Evolutionary conservation across 805 yeast species (phyloP).

Genomic region (Cyberlindnera lachancei): DNA sequence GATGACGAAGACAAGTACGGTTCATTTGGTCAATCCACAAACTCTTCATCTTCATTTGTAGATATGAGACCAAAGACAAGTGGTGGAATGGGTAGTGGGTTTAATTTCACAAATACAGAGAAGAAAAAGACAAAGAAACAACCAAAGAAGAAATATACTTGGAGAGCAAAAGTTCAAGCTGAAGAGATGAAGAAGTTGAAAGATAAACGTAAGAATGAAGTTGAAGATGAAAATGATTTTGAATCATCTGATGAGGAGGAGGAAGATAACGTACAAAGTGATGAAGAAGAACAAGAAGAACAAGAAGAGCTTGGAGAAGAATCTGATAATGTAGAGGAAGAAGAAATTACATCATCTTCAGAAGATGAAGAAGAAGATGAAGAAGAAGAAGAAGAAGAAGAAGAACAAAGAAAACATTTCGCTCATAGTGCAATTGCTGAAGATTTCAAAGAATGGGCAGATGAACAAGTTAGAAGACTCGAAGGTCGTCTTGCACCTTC

Average conservation of each 20-base stretch:
- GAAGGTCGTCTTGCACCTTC: slow-evolving; percentile 54
- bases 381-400: slow-evolving; percentile 20
- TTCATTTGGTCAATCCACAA: slow-evolving; percentile 6
- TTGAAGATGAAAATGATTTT: slow-evolving; percentile 2
- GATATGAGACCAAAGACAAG: slow-evolving; percentile 64
- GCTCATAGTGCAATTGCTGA: slow-evolving; percentile 44
- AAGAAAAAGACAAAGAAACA: slow-evolving; percentile 40
- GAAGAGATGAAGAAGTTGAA: slow-evolving; percentile 25
- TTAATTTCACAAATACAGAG: slow-evolving; percentile 53
- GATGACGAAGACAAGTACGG: slow-evolving; percentile 22
- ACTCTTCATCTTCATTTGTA: slow-evolving; percentile 41
- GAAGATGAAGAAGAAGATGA: slow-evolving; percentile 31
- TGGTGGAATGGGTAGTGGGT: slow-evolving; percentile 64
- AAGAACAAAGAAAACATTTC: slow-evolving; percentile 35
- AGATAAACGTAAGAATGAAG: slow-evolving; percentile 22
- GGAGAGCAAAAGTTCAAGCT: slow-evolving; percentile 53
- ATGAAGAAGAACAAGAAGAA: slow-evolving; percentile 28
- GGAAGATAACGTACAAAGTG: slow-evolving; percentile 27
- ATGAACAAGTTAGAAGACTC: slow-evolving; percentile 52
- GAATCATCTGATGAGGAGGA: slow-evolving; percentile 34
- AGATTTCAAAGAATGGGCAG: slow-evolving; percentile 87
- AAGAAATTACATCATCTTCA: slow-evolving; percentile 25
- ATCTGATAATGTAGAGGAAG: slow-evolving; percentile 16
- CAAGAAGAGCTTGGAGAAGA: slow-evolving; percentile 35
- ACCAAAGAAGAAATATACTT: slow-evolving; percentile 54